Percentiles rank a stretch among this genome's conserved stretches.
Evolutionary conservation across 2,329 filamentous ascomycete species (phyloP).

Genomic region (Coniella vitis): DNA sequence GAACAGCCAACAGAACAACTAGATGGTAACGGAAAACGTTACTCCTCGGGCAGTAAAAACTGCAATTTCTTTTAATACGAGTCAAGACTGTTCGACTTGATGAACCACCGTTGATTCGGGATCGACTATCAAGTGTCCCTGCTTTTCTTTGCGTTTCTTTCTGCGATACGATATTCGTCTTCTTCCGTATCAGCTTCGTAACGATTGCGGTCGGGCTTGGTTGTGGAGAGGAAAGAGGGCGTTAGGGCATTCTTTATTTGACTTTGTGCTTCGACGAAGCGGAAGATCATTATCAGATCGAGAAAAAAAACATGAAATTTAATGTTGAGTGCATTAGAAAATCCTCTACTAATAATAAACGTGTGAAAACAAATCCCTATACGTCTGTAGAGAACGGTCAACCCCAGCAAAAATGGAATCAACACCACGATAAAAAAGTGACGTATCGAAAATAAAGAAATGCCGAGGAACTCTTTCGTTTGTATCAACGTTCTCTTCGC

Average conservation of each 20-base stretch:
- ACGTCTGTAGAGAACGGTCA: constrained; percentile 17
- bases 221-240: too few species aligned
- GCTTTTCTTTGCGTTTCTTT: too few species aligned
- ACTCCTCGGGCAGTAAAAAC: background rate
- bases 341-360: constrained; percentile 46
- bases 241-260: too few species aligned
- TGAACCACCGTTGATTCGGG: too few species aligned
- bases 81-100: background rate
- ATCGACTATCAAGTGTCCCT: too few species aligned
- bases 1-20: constrained; percentile 95
- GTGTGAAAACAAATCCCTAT: constrained; percentile 32
- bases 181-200: background rate
- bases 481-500: constrained; percentile 8
- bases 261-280: too few species aligned
- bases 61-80: background rate
- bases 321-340: constrained; percentile 57
- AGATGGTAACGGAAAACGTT: constrained; percentile 22
- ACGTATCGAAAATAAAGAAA: constrained; percentile 18
- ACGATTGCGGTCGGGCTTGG: background rate
- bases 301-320: constrained; percentile 28
- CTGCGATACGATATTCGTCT: too few species aligned
- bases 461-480: constrained; percentile 9
- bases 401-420: constrained; percentile 9
- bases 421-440: constrained; percentile 19
- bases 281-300: too few species aligned